phyloP scores from a whole-genome alignment of 2,329 filamentous ascomycete genomes.

The Alternaria postmessia region DNA sequence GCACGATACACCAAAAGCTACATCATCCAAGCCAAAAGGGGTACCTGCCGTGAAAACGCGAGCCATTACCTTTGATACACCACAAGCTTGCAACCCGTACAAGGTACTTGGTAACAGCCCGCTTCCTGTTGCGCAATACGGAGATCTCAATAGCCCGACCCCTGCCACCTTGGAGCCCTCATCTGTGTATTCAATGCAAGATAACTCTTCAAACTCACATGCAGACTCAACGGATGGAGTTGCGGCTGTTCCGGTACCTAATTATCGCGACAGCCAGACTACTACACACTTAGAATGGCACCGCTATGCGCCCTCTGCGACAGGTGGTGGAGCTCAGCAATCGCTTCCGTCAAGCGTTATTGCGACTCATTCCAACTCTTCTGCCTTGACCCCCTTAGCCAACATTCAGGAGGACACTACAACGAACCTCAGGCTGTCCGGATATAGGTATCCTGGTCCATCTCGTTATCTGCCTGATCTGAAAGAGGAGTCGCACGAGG shows the following conservation, averaged over 20 bases:
- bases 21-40: constrained; percentile 17
- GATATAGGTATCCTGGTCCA: constrained; percentile 41
- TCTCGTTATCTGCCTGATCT: constrained; percentile 53
- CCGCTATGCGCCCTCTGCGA: neutral
- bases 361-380: constrained; percentile 15
- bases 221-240: constrained; percentile 21
- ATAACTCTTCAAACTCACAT: constrained; percentile 25
- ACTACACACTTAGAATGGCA: constrained; percentile 48
- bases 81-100: constrained; percentile 11
- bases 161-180: constrained; percentile 25
- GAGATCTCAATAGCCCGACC: constrained; percentile 23
- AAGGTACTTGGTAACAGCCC: constrained; percentile 9
- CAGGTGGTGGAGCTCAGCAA: constrained; percentile 1
- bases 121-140: constrained; percentile 17
- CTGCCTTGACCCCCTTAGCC: constrained; percentile 8
- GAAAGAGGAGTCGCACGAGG: constrained; percentile 59
- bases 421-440: constrained; percentile 44
- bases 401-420: constrained; percentile 40
- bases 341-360: constrained; percentile 12
- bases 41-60: constrained; percentile 12
- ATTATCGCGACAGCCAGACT: constrained; percentile 42
- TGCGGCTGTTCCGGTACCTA: constrained; percentile 17
- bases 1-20: constrained; percentile 22
- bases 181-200: constrained; percentile 37
- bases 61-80: constrained; percentile 7